phyloP scores from a whole-genome alignment of 2,329 filamentous ascomycete species.

The Amylocarpus encephaloides region DNA sequence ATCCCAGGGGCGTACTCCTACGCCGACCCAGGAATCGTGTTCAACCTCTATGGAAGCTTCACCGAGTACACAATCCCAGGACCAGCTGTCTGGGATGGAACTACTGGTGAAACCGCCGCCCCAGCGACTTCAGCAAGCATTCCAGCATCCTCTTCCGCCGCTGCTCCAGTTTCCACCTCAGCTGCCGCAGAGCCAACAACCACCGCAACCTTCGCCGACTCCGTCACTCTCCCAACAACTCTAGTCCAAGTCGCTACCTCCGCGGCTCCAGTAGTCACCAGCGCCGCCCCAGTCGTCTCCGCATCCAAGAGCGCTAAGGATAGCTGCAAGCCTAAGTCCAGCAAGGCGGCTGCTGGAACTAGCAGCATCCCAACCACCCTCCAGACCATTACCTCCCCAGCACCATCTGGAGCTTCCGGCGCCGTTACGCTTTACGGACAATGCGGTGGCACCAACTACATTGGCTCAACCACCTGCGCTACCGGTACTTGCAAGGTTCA shows the following conservation, averaged over 20 bases:
- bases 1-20: constrained; percentile 31
- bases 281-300: background rate
- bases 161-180: background rate
- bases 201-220: background rate
- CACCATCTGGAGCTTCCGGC: background rate
- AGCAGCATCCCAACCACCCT: background rate
- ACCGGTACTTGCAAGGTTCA: constrained; percentile 12
- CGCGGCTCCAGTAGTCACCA: background rate
- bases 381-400: background rate
- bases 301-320: background rate
- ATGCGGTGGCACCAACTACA: constrained; percentile 18
- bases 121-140: background rate
- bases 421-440: constrained; percentile 8
- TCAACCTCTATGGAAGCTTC: constrained; percentile 35
- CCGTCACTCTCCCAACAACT: background rate
- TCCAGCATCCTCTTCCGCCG: background rate
- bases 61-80: constrained; percentile 38
- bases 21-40: constrained; percentile 35
- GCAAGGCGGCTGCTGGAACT: background rate
- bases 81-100: constrained; percentile 32
- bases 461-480: constrained; percentile 15
- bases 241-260: background rate
- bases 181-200: background rate
- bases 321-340: constrained; percentile 2
- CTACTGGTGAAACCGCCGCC: background rate